Conservation (phyloP, 1,284 basidiomycete species). For the Neonothopanus nambi region DNA sequence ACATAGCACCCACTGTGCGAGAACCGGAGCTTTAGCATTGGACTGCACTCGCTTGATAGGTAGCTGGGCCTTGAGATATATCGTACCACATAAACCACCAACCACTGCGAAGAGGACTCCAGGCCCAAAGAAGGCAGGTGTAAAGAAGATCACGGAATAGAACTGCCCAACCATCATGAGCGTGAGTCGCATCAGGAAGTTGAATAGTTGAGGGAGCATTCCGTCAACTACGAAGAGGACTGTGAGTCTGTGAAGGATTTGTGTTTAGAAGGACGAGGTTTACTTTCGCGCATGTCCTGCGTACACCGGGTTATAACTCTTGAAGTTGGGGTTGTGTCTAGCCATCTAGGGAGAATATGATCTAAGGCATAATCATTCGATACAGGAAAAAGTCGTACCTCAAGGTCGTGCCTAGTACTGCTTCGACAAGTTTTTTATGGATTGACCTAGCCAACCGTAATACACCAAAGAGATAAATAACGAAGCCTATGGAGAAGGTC, state of each 20-base stretch:
- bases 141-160: constrained; percentile 39
- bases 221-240: constrained; percentile 20
- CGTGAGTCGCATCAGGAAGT: constrained; percentile 20
- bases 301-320: constrained; percentile 48
- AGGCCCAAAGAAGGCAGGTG: constrained; percentile 36
- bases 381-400: constrained; percentile 7
- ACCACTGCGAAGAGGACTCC: constrained; percentile 40
- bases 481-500: constrained; percentile 3
- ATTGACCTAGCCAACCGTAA: constrained; percentile 22
- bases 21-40: constrained; percentile 57
- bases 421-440: constrained; percentile 22
- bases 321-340: constrained; percentile 50
- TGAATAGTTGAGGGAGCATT: constrained; percentile 17
- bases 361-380: background rate
- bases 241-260: background rate
- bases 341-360: constrained; percentile 32
- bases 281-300: constrained; percentile 41
- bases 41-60: constrained; percentile 64
- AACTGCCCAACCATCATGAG: constrained; percentile 33
- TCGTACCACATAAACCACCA: constrained; percentile 20
- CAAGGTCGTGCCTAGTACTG: constrained; percentile 26
- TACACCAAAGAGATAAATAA: constrained; percentile 17
- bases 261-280: background rate
- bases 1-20: constrained; percentile 40
- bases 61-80: constrained; percentile 62